Base-by-base conservation (phyloP, 1,284 basidiomycete genomes). In the Cryptococcus deneoformans region DNA sequence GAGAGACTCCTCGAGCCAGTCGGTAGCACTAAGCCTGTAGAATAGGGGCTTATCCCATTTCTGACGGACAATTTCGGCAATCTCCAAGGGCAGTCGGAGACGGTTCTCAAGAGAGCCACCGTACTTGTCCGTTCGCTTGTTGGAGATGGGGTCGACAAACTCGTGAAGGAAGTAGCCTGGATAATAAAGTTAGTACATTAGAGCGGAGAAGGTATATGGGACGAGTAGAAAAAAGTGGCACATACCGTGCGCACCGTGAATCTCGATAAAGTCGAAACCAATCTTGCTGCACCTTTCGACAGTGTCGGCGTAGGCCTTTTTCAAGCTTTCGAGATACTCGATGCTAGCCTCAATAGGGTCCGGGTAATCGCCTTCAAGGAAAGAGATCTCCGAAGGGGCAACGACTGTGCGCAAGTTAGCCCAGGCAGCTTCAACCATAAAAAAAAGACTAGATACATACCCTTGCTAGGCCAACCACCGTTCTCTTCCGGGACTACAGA, bases 181-280 rank as follows among this genome's bases (percentile, higher is more conserved):
- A 4, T 29, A 29, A 29, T 29, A 29, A 29, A 29, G 29, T 29
- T 29, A 29, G 29, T 29, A 29, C 29, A 29, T 29, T 4, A 29
- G 29, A 29, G 29, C 29, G 29, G 29, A 5, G 5, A 29, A 29
- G 5, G 29, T 20, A 29, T 29, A 29, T 29, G 29, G 5, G 5
- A 29, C 29, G 29, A 29, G 29, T 29, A 11, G 24, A 34, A 29
- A 20, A 29, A 8, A 12, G 11, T 5, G 46, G 34, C 0, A 12
- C 58, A 40, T 29, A 20, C 86, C 76, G 68, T 91, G 88, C 1
- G 87, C 85, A 53, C 80, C 83, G 72, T 90, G 89, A 20, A 90
- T 73, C 68, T 94, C 89, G 58, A 94, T 86, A 65, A 88, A 90
- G 75, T 94, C 90, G 70, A 85, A 89, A 35, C 87, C 88, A 44